Evolutionary conservation across 2,329 filamentous ascomycete genomes (phyloP).

Genomic region (Monilinia vaccinii-corymbosi): DNA sequence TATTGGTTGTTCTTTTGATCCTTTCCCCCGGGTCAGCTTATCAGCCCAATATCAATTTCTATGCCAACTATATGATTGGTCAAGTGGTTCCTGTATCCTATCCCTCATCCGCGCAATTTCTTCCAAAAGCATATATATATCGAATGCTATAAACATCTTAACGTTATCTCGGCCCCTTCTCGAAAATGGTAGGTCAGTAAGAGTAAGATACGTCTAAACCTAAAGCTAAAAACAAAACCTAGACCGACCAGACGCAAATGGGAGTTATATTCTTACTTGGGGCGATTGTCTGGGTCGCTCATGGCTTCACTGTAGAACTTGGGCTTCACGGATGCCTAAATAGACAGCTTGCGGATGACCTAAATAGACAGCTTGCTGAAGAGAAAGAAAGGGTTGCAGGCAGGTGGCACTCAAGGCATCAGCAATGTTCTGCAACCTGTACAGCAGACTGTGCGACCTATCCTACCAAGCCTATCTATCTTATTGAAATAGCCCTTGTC

Average conservation of each 20-base stretch:
- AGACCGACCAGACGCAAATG: neutral
- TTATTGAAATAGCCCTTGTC: neutral
- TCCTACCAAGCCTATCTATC: neutral
- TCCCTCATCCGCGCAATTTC: no score
- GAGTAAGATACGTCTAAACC: neutral
- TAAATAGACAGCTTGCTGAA: neutral
- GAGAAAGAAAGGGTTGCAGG: neutral
- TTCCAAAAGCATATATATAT: no score
- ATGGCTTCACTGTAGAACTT: neutral
- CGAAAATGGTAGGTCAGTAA: neutral
- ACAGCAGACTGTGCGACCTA: neutral
- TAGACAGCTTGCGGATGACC: neutral
- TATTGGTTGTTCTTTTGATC: neutral
- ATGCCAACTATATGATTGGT: neutral
- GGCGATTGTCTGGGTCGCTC: neutral
- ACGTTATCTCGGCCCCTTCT: neutral
- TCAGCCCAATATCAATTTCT: neutral
- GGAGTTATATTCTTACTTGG: neutral
- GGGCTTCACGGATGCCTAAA: conserved; percentile 6
- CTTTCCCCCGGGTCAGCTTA: conserved; percentile 1
- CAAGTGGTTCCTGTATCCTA: neutral
- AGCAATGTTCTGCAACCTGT: neutral
- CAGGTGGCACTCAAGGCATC: conserved; percentile 7
- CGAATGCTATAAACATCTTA: neutral
- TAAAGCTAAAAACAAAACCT: neutral